These are phyloP conservation scores for Chrysosporium queenslandicum DNA, from an alignment of 2,329 filamentous ascomycete genomes.

Conservation along the genomic window DNA sequence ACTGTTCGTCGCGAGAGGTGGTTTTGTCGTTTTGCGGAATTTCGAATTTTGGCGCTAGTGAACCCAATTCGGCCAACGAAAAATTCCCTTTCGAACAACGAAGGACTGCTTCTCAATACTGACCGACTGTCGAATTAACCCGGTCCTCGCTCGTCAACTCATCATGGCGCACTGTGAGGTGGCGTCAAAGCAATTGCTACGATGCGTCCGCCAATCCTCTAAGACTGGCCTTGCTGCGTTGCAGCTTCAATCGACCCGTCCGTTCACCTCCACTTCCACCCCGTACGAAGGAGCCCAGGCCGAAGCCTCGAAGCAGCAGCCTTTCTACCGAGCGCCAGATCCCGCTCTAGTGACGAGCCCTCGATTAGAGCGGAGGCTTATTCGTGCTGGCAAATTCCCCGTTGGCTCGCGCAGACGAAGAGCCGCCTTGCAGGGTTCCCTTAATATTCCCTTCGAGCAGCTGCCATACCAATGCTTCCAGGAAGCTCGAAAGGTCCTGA, in stretches of 20 bases:
- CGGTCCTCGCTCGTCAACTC: conserved; percentile 15
- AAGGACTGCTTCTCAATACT: conserved; percentile 20
- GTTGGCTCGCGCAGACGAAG: conserved; percentile 79
- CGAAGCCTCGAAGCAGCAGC: conserved; percentile 28
- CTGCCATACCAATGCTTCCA: conserved; percentile 97
- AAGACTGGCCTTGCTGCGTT: conserved; percentile 25
- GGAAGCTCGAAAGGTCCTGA: conserved; percentile 76
- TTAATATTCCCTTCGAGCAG: conserved; percentile 76
- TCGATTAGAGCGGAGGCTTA: conserved; percentile 56
- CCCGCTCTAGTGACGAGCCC: conserved; percentile 58
- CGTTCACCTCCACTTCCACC: conserved; percentile 41
- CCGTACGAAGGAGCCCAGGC: conserved; percentile 37
- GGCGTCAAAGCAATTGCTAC: conserved; percentile 35
- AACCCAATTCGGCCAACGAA: conserved; percentile 13
- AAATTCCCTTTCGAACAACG: conserved; percentile 10
- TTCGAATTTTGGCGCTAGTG: conserved; percentile 18
- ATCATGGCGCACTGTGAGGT: conserved; percentile 36
- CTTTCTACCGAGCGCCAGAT: conserved; percentile 43
- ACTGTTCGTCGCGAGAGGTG: conserved; percentile 3
- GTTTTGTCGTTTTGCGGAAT: conserved; percentile 15
- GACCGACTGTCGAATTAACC: conserved; percentile 8
- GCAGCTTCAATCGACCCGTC: conserved; percentile 34
- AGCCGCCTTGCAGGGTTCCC: conserved; percentile 54
- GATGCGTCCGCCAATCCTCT: conserved; percentile 34
- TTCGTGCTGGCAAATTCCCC: conserved; percentile 58